A percentile compares a stretch with the other conserved stretches of the same genome.
Conservation (phyloP, 2,329 filamentous ascomycete species). For the Apiospora saccharicola region DNA sequence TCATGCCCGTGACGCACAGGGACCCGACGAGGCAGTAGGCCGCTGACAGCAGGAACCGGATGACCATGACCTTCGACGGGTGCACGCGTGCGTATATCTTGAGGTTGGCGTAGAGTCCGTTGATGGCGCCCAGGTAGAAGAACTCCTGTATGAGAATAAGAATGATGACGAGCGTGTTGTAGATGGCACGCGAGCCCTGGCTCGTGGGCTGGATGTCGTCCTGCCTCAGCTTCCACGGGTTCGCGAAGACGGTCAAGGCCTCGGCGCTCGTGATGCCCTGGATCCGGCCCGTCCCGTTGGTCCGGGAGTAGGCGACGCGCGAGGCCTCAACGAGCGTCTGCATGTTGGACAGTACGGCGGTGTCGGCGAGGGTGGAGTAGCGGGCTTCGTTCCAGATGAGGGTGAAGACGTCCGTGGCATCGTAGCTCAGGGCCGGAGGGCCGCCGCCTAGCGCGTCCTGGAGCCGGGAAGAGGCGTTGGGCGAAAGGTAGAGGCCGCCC, state of each 20-base stretch:
- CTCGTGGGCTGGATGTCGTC: conserved; percentile 49
- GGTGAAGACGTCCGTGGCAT: conserved; percentile 44
- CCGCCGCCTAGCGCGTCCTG: conserved; percentile 43
- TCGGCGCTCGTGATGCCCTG: conserved; percentile 35
- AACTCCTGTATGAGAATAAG: conserved; percentile 56
- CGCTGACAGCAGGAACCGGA: conserved; percentile 45
- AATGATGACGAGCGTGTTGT: conserved; percentile 53
- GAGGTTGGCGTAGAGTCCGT: conserved; percentile 49
- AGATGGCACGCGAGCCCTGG: conserved; percentile 51
- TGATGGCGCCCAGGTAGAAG: conserved; percentile 54
- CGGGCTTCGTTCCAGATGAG: conserved; percentile 55
- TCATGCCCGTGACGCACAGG: conserved; percentile 48
- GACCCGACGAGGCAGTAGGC: conserved; percentile 50
- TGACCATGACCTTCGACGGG: conserved; percentile 40
- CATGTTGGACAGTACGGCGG: conserved; percentile 42
- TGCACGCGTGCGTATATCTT: conserved; percentile 45
- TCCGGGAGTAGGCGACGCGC: conserved; percentile 43
- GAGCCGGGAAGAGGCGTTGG: conserved; percentile 47
- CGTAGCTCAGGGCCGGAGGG: conserved; percentile 43
- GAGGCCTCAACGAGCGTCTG: conserved; percentile 43
- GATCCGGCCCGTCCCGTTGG: conserved; percentile 42
- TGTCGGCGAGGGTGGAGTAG: conserved; percentile 48
- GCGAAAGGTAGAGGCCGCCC: conserved; percentile 41
- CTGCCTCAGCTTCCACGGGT: conserved; percentile 46
- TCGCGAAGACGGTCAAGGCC: conserved; percentile 44